These are phyloP conservation scores for Metschnikowia gruessii DNA, from an alignment of 805 yeast genomes.

Conservation along the genomic window DNA sequence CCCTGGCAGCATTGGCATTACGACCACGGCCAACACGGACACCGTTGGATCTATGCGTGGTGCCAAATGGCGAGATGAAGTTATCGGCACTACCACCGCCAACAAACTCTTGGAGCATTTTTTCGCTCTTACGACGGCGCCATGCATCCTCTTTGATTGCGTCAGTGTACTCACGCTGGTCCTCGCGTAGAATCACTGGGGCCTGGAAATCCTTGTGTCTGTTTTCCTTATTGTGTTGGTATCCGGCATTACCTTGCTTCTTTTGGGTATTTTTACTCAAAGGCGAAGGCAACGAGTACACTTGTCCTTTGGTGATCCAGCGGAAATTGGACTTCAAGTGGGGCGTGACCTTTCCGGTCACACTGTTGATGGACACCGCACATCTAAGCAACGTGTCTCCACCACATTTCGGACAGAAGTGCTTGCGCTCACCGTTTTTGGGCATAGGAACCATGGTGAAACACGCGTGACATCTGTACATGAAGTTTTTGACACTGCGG, in stretches of 20 bases:
- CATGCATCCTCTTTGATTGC: conserved; percentile 86
- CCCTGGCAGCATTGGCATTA: conserved; percentile 63
- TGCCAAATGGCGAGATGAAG: conserved; percentile 77
- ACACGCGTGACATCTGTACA: conserved; percentile 98
- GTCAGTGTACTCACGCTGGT: conserved; percentile 88
- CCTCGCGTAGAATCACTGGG: conserved; percentile 72
- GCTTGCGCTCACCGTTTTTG: conserved; percentile 69
- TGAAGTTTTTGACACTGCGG: conserved; percentile 80
- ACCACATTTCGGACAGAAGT: conserved; percentile 95
- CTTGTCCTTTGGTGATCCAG: conserved; percentile 89
- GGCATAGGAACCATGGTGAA: conserved; percentile 79
- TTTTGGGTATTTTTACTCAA: conserved; percentile 71
- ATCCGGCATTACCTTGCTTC: conserved; percentile 74
- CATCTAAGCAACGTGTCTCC: conserved; percentile 87
- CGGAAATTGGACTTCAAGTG: conserved; percentile 88
- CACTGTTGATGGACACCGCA: conserved; percentile 79
- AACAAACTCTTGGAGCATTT: conserved; percentile 79
- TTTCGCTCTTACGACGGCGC: conserved; percentile 83
- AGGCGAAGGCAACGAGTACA: conserved; percentile 83
- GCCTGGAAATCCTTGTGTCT: conserved; percentile 49
- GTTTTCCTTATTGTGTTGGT: conserved; percentile 65
- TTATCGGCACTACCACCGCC: conserved; percentile 94
- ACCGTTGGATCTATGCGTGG: conserved; percentile 46
- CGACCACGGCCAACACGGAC: conserved; percentile 86
- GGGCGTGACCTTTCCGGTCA: conserved; percentile 79